Percentiles rank a stretch among this genome's conserved stretches.
phyloP scores from a whole-genome alignment of 108 stramenopile species.

The Conticribra weissflogii region DNA sequence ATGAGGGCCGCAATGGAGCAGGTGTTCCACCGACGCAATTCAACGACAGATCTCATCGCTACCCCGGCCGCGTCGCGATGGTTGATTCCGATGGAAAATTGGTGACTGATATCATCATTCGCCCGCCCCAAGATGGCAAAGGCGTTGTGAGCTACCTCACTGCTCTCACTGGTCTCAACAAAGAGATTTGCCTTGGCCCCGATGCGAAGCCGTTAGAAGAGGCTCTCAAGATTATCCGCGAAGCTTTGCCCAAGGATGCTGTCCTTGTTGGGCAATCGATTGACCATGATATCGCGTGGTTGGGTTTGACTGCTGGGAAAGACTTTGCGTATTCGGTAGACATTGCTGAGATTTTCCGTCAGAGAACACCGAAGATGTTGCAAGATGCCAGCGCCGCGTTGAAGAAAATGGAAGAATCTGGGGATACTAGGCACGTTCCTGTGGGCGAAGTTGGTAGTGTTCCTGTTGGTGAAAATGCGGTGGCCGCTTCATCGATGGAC shows the following conservation, averaged over 20 bases:
- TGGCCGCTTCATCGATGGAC: not conserved
- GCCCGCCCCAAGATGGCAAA: conserved; percentile 29
- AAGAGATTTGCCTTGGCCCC: conserved; percentile 29
- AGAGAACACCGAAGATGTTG: conserved; percentile 34
- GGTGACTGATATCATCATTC: conserved; percentile 40
- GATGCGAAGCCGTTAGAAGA: conserved; percentile 41
- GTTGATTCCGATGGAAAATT: conserved; percentile 53
- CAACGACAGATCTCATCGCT: conserved; percentile 41
- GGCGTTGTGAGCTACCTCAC: conserved; percentile 54
- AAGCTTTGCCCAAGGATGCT: conserved; percentile 44
- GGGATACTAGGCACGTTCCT: not conserved
- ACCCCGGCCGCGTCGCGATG: conserved; percentile 53
- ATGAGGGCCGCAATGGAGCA: conserved; percentile 20
- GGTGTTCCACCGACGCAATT: conserved; percentile 33
- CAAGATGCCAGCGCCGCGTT: conserved; percentile 22
- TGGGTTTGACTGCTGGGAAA: conserved; percentile 41
- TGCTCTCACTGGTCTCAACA: conserved; percentile 53
- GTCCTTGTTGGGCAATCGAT: conserved; percentile 59
- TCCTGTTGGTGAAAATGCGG: conserved; percentile 1
- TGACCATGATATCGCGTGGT: conserved; percentile 57
- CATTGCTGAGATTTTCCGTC: conserved; percentile 51
- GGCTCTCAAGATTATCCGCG: conserved; percentile 26
- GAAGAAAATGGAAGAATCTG: conserved; percentile 34
- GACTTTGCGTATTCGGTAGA: conserved; percentile 48
- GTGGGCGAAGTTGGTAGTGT: not conserved